A percentile compares a stretch with the other conserved stretches of the same genome.
Conservation (phyloP, 176 grass and related monocot genomes). For the Aegilops longissima region DNA sequence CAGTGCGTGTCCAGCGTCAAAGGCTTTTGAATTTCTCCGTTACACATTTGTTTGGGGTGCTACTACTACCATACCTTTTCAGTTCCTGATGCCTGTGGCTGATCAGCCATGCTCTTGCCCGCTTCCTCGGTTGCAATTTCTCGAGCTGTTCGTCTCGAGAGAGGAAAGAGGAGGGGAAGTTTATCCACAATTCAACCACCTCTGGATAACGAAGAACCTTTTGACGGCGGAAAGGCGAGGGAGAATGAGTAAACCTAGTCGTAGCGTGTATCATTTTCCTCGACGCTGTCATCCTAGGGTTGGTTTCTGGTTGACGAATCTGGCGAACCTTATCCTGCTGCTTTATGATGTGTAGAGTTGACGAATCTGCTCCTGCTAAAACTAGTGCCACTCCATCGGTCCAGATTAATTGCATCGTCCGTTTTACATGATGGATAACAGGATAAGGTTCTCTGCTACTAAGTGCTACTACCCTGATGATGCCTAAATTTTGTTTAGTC, state of each 20-base stretch:
- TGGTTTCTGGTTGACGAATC: not conserved
- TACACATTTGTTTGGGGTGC: no score
- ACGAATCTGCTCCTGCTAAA: constrained; percentile 26
- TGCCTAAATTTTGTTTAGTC: constrained; percentile 4
- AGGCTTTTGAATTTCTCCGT: not conserved
- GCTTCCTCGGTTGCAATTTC: not conserved
- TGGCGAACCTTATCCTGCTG: constrained; percentile 28
- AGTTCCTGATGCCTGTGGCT: not conserved
- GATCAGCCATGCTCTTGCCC: not conserved
- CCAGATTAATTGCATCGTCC: constrained; percentile 25
- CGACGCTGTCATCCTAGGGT: constrained; percentile 8
- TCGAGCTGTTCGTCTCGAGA: not conserved
- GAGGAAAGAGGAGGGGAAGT: not conserved
- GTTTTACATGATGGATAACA: not conserved
- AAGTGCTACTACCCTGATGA: not conserved
- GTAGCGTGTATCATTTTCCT: not conserved
- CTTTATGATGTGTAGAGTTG: constrained; percentile 17
- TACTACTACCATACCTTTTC: not conserved
- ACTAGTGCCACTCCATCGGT: constrained; percentile 32
- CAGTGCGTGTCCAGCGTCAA: not conserved
- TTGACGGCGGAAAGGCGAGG: not conserved
- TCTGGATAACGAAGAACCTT: not conserved
- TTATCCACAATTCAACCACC: constrained; percentile 23
- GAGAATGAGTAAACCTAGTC: not conserved
- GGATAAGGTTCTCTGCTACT: constrained; percentile 17